These are phyloP conservation scores for Tolypocladium nubicola DNA, from an alignment of 2,329 filamentous ascomycete genomes.

Conservation along the genomic window DNA sequence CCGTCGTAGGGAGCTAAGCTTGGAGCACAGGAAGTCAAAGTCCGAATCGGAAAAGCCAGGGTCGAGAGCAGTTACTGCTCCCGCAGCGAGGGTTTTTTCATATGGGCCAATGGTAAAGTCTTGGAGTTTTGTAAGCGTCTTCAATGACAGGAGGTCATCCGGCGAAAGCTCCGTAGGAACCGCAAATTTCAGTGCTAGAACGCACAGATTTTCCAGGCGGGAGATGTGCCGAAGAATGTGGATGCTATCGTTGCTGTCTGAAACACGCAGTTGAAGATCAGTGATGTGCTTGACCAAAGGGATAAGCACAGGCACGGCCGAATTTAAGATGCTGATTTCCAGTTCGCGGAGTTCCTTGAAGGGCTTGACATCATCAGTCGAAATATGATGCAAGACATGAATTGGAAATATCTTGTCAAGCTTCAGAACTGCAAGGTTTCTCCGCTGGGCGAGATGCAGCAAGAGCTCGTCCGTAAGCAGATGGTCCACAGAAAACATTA, in stretches of 20 bases:
- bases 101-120: background rate
- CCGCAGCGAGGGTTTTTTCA: background rate
- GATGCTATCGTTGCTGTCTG: background rate
- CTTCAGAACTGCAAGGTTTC: background rate
- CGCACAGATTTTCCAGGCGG: background rate
- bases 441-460: background rate
- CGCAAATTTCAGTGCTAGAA: background rate
- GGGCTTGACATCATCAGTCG: background rate
- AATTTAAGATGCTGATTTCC: background rate
- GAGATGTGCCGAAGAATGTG: background rate
- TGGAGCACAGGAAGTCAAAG: background rate
- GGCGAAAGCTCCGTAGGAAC: background rate
- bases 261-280: background rate
- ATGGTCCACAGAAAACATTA: background rate
- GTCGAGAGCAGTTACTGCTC: background rate
- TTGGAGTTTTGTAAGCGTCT: background rate
- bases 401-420: background rate
- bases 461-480: background rate
- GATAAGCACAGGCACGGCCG: background rate
- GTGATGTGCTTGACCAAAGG: background rate
- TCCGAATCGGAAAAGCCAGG: background rate
- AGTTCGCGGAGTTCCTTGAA: background rate
- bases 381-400: background rate
- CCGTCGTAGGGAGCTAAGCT: background rate
- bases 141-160: background rate